phyloP scores from a whole-genome alignment of 1,284 basidiomycete species.

The Heliocybe sulcata region DNA sequence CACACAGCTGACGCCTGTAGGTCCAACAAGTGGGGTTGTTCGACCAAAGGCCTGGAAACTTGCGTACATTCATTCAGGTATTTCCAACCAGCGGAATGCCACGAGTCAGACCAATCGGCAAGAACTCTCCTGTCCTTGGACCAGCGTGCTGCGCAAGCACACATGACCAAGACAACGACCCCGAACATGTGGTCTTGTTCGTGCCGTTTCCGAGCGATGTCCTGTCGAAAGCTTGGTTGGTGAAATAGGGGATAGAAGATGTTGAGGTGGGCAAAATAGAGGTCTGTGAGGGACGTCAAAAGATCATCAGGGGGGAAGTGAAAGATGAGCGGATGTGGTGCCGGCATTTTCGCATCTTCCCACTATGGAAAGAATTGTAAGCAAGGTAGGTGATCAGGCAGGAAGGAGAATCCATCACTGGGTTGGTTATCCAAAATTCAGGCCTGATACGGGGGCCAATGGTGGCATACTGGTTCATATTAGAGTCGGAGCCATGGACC shows the following conservation, averaged over 20 bases:
- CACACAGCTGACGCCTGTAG: constrained; percentile 2
- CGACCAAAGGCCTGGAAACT: constrained; percentile 27
- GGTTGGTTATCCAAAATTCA: too few relatives aligned
- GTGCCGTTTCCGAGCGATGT: constrained; percentile 29
- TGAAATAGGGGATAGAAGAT: constrained; percentile 27
- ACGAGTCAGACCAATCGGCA: constrained; percentile 16
- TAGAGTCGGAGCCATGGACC: too few relatives aligned
- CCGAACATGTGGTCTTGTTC: constrained; percentile 33
- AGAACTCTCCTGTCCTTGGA: constrained; percentile 36
- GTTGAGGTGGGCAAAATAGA: neutral
- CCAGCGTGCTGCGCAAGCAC: constrained; percentile 40
- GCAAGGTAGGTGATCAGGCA: too few relatives aligned
- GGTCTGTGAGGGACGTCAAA: neutral
- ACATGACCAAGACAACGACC: constrained; percentile 37
- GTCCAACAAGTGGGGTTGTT: neutral
- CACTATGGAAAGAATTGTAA: too few relatives aligned
- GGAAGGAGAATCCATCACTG: too few relatives aligned
- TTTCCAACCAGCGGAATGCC: constrained; percentile 38
- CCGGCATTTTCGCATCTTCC: too few relatives aligned
- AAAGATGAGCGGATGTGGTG: neutral
- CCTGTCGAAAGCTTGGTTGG: constrained; percentile 33
- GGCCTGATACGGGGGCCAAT: too few relatives aligned
- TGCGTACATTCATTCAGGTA: constrained; percentile 32
- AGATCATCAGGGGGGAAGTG: neutral
- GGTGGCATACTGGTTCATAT: too few relatives aligned